Base-by-base conservation (phyloP, 176 grass and related monocot species). In the Poa annua region DNA sequence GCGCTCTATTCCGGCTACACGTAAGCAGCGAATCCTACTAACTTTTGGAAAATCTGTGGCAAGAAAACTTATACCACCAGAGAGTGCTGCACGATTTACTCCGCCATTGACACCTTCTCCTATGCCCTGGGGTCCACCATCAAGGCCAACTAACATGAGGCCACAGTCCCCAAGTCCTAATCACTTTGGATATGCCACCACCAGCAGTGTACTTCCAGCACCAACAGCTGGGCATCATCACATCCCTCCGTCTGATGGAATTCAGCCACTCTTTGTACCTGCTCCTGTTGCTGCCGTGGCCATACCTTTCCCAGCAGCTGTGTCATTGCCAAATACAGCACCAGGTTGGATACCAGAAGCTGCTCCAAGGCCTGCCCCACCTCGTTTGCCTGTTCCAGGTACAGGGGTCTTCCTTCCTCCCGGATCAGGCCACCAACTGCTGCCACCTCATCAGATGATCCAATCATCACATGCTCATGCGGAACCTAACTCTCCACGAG, bases 331-430 rank as follows among this genome's bases (percentile, higher is more conserved):
- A 61, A 89, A 68, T 11, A 19, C 87, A 66, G 32, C 89, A 13
- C 71, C 90, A 45, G 36, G 76, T 77, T 92, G 93, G 93, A 86
- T 91, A 2, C n/a, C 84, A 48, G 85, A 91, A 50, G 83, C 76
- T 84, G 44, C 87, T 80, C 69, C 87, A 44, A 92, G 89, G 74
- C 83, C 86, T 80, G 25, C 85, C 14, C 70, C 71, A 2, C 79
- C 85, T 36, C 79, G 90, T 48, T 71, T 84, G 34, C 92, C 87
- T 49, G 82, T 89, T 78, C 92, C 92, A 16, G 93, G 93, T 24
- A 95, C 93, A 57, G 93, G 93, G n/a, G 93, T 95, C 41, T 95
- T 92, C 76, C 87, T 95, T 50, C 93, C 93, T 32, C 90, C 90
- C 11, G 90, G 90, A 60, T 92, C 90, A n/a, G 83, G 57, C 8